Evolutionary conservation across 805 yeast species (phyloP).

Genomic region (Candida germanica): DNA sequence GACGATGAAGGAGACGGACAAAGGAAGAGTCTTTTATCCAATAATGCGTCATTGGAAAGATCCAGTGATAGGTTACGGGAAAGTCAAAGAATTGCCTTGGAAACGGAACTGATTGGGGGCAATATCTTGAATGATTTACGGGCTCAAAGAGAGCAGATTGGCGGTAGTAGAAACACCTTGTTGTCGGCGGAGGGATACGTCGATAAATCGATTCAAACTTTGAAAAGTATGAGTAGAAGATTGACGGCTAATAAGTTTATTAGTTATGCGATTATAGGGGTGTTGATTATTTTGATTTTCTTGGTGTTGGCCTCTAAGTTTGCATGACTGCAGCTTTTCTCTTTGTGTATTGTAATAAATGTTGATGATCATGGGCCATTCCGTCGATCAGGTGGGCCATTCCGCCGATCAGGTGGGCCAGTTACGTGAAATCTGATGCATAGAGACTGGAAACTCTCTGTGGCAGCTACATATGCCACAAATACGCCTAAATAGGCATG

Average conservation of each 20-base stretch:
- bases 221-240: constrained; percentile 88
- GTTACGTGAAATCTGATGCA: no score
- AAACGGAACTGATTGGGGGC: constrained; percentile 90
- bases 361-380: no score
- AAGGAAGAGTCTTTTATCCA: constrained; percentile 74
- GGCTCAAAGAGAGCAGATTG: constrained; percentile 89
- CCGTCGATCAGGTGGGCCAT: no score
- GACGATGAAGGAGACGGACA: constrained; percentile 49
- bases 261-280: constrained; percentile 88
- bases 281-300: constrained; percentile 74
- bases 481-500: no score
- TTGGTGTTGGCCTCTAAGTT: constrained; percentile 83
- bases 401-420: no score
- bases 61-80: constrained; percentile 81
- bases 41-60: constrained; percentile 77
- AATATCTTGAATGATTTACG: constrained; percentile 83
- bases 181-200: constrained; percentile 91
- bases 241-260: constrained; percentile 88
- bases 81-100: constrained; percentile 85
- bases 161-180: constrained; percentile 80
- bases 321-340: no score
- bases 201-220: constrained; percentile 81
- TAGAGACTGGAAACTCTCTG: no score
- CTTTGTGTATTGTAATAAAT: no score
- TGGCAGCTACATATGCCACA: no score